A percentile compares a stretch with the other conserved stretches of the same genome.
phyloP scores from a whole-genome alignment of 768 basidiomycete genomes.

The Arthromyces matolae region DNA sequence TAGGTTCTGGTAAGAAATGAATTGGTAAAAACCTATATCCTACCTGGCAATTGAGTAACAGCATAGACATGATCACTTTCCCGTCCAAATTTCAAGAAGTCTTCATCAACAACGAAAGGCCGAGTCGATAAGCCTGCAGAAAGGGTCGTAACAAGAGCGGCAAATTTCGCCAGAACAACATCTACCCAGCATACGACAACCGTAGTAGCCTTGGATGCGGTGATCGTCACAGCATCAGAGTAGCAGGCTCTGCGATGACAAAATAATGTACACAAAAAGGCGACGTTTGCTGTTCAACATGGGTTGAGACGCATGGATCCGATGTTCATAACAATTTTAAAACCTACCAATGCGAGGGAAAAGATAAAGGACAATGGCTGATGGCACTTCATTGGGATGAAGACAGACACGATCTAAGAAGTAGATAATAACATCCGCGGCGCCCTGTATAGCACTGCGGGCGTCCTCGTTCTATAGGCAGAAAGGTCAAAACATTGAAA shows the following conservation, averaged over 20 bases:
- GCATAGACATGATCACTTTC: slow-evolving; percentile 53
- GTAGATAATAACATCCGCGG: slow-evolving; percentile 18
- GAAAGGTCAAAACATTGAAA: too few relatives aligned
- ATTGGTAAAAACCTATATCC: slow-evolving; percentile 1
- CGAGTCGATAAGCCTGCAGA: slow-evolving; percentile 18
- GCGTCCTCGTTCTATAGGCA: too few relatives aligned
- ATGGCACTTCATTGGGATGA: background rate
- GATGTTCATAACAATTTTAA: slow-evolving; percentile 17
- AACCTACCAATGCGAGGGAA: slow-evolving; percentile 21
- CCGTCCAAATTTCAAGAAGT: slow-evolving; percentile 35
- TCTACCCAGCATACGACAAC: slow-evolving; percentile 66
- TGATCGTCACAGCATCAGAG: slow-evolving; percentile 33
- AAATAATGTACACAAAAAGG: slow-evolving; percentile 43
- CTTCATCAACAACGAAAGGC: slow-evolving; percentile 23
- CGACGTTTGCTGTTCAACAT: slow-evolving; percentile 22
- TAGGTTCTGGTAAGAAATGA: slow-evolving; percentile 21
- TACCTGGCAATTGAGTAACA: slow-evolving; percentile 68
- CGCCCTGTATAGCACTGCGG: slow-evolving; percentile 16
- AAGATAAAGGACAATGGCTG: slow-evolving; percentile 3
- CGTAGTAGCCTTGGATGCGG: slow-evolving; percentile 18
- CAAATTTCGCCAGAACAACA: slow-evolving; percentile 50
- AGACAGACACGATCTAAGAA: slow-evolving; percentile 17
- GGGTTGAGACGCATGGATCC: background rate
- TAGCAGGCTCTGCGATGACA: slow-evolving; percentile 49
- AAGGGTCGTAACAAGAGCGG: slow-evolving; percentile 28